A percentile compares a stretch with the other conserved stretches of the same genome.
These are phyloP conservation scores for Coemansia sp. DNA, from an alignment of 192 early-diverging fungal species.

Conservation along the genomic window DNA sequence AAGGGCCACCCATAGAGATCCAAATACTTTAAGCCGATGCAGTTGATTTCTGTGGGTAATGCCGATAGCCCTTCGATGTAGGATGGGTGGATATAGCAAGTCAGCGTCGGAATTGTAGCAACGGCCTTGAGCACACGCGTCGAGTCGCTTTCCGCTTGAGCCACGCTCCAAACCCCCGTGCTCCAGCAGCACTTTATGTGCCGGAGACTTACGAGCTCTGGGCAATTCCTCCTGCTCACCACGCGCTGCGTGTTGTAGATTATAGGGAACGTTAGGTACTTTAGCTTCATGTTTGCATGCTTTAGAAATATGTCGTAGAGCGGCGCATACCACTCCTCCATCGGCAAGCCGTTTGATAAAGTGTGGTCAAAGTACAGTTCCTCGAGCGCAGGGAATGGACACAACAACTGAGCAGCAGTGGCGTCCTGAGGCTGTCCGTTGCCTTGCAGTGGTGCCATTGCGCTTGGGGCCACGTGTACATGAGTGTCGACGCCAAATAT, in stretches of 20 bases:
- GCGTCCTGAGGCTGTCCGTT: neutral
- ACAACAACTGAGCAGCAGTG: neutral
- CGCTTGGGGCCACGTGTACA: constrained; percentile 15
- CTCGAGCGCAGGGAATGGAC: constrained; percentile 33
- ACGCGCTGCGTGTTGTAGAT: constrained; percentile 48
- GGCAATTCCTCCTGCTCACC: constrained; percentile 36
- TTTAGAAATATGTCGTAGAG: constrained; percentile 43
- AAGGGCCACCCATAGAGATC: constrained; percentile 51
- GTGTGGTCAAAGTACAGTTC: constrained; percentile 49
- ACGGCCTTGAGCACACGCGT: constrained; percentile 39
- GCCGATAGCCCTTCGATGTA: constrained; percentile 40
- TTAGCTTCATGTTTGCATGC: constrained; percentile 16
- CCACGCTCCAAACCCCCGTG: constrained; percentile 26
- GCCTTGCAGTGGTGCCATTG: neutral
- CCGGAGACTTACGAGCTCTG: constrained; percentile 26
- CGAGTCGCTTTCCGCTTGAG: constrained; percentile 35
- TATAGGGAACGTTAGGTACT: constrained; percentile 46
- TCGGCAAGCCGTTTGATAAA: constrained; percentile 25
- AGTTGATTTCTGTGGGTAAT: constrained; percentile 21
- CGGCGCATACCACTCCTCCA: constrained; percentile 51
- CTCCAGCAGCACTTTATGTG: constrained; percentile 57
- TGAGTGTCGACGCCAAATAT: constrained; percentile 34
- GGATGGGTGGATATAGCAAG: constrained; percentile 42
- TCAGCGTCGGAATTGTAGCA: constrained; percentile 32
- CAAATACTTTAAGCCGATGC: constrained; percentile 12